phyloP scores from a whole-genome alignment of 2,329 filamentous ascomycete species.

The Amesomyces nigricolor region DNA sequence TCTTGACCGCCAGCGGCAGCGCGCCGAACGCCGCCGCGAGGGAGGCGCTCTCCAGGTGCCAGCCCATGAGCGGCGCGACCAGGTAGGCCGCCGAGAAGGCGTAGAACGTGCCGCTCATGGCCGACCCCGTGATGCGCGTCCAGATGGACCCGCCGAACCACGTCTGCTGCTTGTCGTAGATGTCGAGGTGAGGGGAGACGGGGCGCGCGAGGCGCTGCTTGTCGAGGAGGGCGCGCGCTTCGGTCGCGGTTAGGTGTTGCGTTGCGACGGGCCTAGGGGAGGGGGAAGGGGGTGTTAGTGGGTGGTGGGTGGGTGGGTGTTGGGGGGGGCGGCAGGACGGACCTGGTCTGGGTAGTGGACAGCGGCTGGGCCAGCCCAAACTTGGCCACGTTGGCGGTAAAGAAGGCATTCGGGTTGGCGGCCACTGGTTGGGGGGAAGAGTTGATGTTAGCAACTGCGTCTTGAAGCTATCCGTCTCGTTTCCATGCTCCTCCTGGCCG shows the following conservation, averaged over 20 bases:
- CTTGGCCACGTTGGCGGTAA: constrained; percentile 44
- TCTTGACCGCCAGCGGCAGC: constrained; percentile 55
- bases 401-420: constrained; percentile 42
- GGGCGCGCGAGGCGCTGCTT: constrained; percentile 77
- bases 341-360: constrained; percentile 44
- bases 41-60: constrained; percentile 54
- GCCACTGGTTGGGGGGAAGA: constrained; percentile 26
- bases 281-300: neutral
- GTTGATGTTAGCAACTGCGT: constrained; percentile 6
- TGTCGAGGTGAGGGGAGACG: constrained; percentile 74
- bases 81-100: constrained; percentile 77
- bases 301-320: neutral
- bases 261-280: constrained; percentile 48
- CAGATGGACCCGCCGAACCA: constrained; percentile 68
- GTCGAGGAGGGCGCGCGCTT: constrained; percentile 63
- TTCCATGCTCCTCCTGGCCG: too few species aligned
- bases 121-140: constrained; percentile 78
- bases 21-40: constrained; percentile 56
- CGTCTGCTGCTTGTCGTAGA: constrained; percentile 84
- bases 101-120: constrained; percentile 70
- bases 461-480: too few species aligned
- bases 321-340: constrained; percentile 20
- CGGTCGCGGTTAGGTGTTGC: constrained; percentile 48
- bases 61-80: constrained; percentile 65
- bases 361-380: constrained; percentile 39